These are phyloP conservation scores for Poronia punctata DNA, from an alignment of 495 filamentous ascomycete species.

Conservation along the genomic window DNA sequence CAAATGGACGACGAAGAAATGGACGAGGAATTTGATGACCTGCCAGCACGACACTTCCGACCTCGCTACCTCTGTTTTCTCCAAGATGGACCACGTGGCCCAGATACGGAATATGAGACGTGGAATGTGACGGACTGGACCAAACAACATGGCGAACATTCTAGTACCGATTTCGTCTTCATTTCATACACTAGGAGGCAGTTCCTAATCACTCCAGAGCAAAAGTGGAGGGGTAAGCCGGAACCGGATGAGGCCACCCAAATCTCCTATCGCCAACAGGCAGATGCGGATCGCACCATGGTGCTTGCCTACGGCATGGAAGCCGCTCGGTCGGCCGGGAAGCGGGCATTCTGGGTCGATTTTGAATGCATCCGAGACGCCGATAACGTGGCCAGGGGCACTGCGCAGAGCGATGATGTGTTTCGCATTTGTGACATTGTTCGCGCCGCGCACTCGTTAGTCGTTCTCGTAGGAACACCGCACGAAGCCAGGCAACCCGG, in stretches of 20 bases:
- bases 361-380: constrained; percentile 9
- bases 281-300: background rate
- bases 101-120: constrained; percentile 1
- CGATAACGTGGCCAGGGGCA: background rate
- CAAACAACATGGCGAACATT: constrained; percentile 2
- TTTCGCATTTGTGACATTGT: constrained; percentile 13
- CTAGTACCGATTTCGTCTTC: constrained; percentile 8
- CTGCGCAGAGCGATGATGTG: constrained; percentile 5
- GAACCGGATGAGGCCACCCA: constrained; percentile 6
- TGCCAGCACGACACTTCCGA: constrained; percentile 3
- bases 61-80: constrained; percentile 5
- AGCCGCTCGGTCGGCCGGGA: constrained; percentile 2
- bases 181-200: constrained; percentile 8
- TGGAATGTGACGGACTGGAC: constrained; percentile 5
- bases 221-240: constrained; percentile 1
- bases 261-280: background rate
- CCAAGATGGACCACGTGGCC: background rate
- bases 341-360: constrained; percentile 11
- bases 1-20: background rate
- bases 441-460: constrained; percentile 8
- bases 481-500: background rate
- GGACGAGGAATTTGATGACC: background rate
- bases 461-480: constrained; percentile 5
- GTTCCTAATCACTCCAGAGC: background rate
- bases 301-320: constrained; percentile 5